Evolutionary conservation across 2,329 filamentous ascomycete genomes (phyloP).

Genomic region (Emydomyces testavorans): DNA sequence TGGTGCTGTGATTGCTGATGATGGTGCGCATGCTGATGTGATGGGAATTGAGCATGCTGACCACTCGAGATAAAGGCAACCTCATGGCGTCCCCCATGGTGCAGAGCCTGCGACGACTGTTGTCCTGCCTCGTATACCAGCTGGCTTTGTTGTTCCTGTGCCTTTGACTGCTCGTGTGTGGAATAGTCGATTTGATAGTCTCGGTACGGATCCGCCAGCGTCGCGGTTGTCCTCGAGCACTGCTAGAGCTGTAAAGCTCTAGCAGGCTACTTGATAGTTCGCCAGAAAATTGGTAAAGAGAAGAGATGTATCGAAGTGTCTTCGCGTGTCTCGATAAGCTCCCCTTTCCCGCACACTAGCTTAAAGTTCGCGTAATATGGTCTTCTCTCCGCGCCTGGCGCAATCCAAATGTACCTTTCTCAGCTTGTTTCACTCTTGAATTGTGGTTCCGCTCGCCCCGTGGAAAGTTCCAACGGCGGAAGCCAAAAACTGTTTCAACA

Average conservation of each 20-base stretch:
- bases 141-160: constrained; percentile 52
- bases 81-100: constrained; percentile 27
- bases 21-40: constrained; percentile 31
- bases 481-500: neutral
- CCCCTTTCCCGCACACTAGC: neutral
- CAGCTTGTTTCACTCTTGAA: neutral
- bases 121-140: constrained; percentile 49
- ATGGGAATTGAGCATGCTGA: constrained; percentile 25
- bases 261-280: constrained; percentile 40
- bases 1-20: constrained; percentile 15
- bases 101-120: constrained; percentile 27
- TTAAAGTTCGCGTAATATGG: no score
- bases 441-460: neutral
- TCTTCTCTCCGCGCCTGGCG: neutral
- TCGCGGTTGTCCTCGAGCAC: constrained; percentile 59
- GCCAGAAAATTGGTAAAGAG: constrained; percentile 2
- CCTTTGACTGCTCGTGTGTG: constrained; percentile 54
- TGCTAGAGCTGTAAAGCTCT: constrained; percentile 63
- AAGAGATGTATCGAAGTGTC: neutral
- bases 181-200: constrained; percentile 67
- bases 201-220: constrained; percentile 64
- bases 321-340: neutral
- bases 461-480: neutral
- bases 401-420: neutral
- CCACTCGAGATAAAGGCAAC: constrained; percentile 25